Base-by-base conservation (phyloP, 441 rosid species). In the Raphanus hybrid region DNA sequence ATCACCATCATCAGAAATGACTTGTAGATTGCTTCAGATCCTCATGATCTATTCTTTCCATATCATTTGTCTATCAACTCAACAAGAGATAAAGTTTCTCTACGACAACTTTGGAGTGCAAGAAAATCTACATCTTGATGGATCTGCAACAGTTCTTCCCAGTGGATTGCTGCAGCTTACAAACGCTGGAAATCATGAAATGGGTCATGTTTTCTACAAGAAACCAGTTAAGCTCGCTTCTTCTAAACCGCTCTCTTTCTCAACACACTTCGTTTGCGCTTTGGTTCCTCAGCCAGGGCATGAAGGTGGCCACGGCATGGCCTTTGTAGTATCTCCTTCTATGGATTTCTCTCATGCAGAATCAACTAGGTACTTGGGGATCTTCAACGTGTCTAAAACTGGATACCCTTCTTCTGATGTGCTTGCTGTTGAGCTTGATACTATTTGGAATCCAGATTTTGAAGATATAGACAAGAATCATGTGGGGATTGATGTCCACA, bases 401-500 rank as follows among this genome's bases (percentile, higher is more conserved):
- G 87, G 91, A 8, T 54, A 20, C 8, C 11, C 82, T 3, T 39
- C 86, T 1, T 84, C 86, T 50, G 87, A 79, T 50, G 71, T 87
- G 6, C 9, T 86, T 0, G 89, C 91, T 1, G 70, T 89, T 5
- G 91, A 91, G 78, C 80, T 91, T 3, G 96, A 87, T 32, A 85
- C 86, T 1, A 29, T 84, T 14, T 2, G 3, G 41, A 85, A 67
- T 43, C 61, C 55, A 11, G 90, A 79, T 8, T 69, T 82, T 3
- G 16, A 57, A 0, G 87, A 86, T 37, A 76, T 78, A 23, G 14
- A 83, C 72, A 66, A 54, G 6, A 86, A 86, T 50, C 92, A 89
- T 82, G 90, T 88, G 1, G 93, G 96, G n/a, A 73, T 89, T 4
- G 88, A 91, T 59, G 73, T 89, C 35, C 85, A 87, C 48, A 71